Base-by-base conservation (phyloP, 129 eudicot genomes). In the Artemisia annua region DNA sequence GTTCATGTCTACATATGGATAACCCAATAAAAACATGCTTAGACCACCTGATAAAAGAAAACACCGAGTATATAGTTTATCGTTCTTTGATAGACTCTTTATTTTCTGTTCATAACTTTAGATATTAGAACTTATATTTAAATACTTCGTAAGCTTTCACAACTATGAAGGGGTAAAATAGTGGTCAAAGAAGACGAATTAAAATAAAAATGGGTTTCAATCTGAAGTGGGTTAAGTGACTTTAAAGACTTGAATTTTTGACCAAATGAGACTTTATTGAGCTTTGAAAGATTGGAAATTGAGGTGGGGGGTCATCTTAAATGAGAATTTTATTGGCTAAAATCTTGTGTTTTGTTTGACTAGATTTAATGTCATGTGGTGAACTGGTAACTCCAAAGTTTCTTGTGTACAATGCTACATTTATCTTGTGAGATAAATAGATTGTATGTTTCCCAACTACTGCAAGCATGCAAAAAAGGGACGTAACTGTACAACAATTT, bases 171-270 rank as follows among this genome's bases (percentile, higher is more conserved):
- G 18, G 60, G 44, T 24, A 2, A 22, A 46, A 22, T 24, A 20
- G 51, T 72, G 49, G 76, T 72, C 68, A 72, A 60, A 72, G 48
- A 72, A 48, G 76, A 70, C 17, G 43, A 46, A 59, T 72, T 43
- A 44, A 20, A 58, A 19, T 22, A 44, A 44, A 72, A 19, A 59
- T 44, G 53, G 59, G 57, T 60, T 72, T 48, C 59, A 28, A 60
- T 46, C 48, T 14, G 49, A 24, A 59, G 76, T 46, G 59, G 76
- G 19, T 72, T 72, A 22, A 72, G 24, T 46, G 56, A 64, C 54
- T 46, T 19, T 46, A 19, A 67, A 48, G 57, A 12, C 57, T 48
- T 19, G 4, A 24, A 4, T n/a, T 55, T 55, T 70, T 70, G 75
- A 74, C 78, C 66, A 50, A 28, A 51, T 52, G 64, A 13, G 35